These are phyloP conservation scores for Pyrenula massariospora DNA, from an alignment of 495 filamentous ascomycete species.

Conservation along the genomic window DNA sequence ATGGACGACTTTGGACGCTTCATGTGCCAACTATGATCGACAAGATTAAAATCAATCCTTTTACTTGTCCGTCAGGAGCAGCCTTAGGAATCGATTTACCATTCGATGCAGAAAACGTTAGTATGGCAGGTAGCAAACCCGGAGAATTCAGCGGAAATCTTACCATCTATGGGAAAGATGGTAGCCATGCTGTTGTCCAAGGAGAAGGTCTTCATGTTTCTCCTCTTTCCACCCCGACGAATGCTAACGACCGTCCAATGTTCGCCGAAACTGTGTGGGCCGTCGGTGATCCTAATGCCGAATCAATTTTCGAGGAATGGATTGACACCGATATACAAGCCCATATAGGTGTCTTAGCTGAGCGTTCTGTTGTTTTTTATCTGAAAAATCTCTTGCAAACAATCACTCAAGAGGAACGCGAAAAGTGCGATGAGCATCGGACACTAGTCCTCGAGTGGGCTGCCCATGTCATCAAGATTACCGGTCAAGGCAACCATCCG, in stretches of 20 bases:
- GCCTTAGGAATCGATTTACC: neutral
- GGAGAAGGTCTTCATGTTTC: neutral
- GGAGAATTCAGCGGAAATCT: neutral
- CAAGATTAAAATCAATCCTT: conserved; percentile 28
- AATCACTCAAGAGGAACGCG: neutral
- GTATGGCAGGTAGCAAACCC: neutral
- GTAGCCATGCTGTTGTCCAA: neutral
- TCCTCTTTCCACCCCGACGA: neutral
- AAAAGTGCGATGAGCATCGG: neutral
- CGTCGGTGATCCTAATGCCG: neutral
- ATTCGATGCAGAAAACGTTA: neutral
- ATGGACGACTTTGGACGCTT: conserved; percentile 15
- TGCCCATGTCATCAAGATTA: neutral
- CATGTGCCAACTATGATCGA: conserved; percentile 25
- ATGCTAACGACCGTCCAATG: neutral
- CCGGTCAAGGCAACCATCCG: conserved; percentile 5
- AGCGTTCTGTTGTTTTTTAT: neutral
- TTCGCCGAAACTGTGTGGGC: neutral
- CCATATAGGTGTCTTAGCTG: neutral
- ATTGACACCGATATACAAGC: neutral
- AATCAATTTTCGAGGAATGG: neutral
- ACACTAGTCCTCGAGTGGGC: neutral
- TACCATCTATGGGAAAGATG: neutral
- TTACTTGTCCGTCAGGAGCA: conserved; percentile 19
- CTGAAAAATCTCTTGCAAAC: neutral